phyloP scores from a whole-genome alignment of 106 monocot species.

The Apostasia shenzhenica region DNA sequence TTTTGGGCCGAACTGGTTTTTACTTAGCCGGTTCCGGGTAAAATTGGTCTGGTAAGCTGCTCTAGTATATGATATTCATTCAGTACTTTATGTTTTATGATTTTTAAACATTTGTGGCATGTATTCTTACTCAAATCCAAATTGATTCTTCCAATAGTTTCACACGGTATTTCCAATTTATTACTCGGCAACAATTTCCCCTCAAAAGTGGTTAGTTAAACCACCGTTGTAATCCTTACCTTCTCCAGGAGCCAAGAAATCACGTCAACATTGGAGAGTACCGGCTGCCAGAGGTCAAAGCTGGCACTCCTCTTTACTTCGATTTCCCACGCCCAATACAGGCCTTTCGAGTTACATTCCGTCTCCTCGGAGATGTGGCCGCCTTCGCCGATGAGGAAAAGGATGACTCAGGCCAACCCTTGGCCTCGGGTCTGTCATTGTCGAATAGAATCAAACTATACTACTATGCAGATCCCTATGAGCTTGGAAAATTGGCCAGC shows the following conservation, averaged over 20 bases:
- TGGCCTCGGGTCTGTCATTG: conserved; percentile 72
- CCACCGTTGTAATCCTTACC: too few species aligned
- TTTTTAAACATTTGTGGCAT: too few species aligned
- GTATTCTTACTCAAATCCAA: too few species aligned
- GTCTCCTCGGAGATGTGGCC: conserved; percentile 68
- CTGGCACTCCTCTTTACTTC: conserved; percentile 72
- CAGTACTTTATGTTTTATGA: too few species aligned
- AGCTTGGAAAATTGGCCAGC: conserved; percentile 73
- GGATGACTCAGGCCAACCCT: conserved; percentile 39
- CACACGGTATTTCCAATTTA: too few species aligned
- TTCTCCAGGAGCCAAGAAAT: conserved; percentile 61
- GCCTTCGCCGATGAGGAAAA: conserved; percentile 81
- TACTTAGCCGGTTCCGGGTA: too few species aligned
- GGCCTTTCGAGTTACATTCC: conserved; percentile 48
- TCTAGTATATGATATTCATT: too few species aligned
- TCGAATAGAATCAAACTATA: conserved; percentile 80
- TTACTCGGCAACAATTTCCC: too few species aligned
- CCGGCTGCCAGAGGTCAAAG: conserved; percentile 74
- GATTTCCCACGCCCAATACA: conserved; percentile 64
- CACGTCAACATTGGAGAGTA: conserved; percentile 63
- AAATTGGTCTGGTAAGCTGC: too few species aligned
- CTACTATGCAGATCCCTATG: conserved; percentile 82
- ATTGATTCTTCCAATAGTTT: too few species aligned
- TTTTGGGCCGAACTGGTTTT: too few species aligned
- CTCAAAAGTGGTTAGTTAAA: too few species aligned